phyloP scores from a whole-genome alignment of 768 basidiomycete genomes.

The Boletus sp. region DNA sequence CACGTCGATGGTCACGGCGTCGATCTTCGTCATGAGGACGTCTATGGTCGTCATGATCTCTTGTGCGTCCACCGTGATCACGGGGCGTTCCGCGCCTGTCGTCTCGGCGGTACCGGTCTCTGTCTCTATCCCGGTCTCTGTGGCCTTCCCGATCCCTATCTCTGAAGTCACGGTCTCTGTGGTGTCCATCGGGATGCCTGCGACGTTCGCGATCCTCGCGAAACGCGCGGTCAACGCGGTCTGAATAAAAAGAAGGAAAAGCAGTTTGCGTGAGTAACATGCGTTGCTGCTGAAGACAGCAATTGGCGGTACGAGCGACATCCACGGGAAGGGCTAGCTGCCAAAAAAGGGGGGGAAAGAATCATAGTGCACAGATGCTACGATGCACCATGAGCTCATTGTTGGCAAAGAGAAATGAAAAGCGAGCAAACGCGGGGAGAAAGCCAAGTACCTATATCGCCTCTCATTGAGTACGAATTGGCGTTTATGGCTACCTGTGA shows the following conservation, averaged over 20 bases:
- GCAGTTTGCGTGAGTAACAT: constrained; percentile 50
- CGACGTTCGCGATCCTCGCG: constrained; percentile 63
- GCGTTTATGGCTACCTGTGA: constrained; percentile 28
- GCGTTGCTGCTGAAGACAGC: constrained; percentile 40
- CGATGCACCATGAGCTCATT: constrained; percentile 64
- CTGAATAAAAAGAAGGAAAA: constrained; percentile 48
- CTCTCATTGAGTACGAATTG: constrained; percentile 30
- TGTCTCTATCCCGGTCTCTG: constrained; percentile 32
- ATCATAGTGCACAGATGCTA: constrained; percentile 43
- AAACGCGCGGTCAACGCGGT: constrained; percentile 50
- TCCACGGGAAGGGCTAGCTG: constrained; percentile 62
- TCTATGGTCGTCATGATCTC: constrained; percentile 46
- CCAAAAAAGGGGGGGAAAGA: constrained; percentile 26
- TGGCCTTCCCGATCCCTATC: constrained; percentile 41
- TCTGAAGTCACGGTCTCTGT: constrained; percentile 50
- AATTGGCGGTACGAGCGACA: constrained; percentile 39
- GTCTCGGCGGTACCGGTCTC: constrained; percentile 41
- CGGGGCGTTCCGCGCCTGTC: constrained; percentile 49
- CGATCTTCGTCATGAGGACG: constrained; percentile 49
- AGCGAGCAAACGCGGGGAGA: constrained; percentile 32
- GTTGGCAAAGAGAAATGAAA: constrained; percentile 40
- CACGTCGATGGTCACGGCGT: constrained; percentile 45
- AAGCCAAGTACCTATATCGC: constrained; percentile 33
- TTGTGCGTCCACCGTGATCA: constrained; percentile 44
- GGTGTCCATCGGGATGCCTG: constrained; percentile 55